Evolutionary conservation across 169 alveolate species (phyloP), one percentile per base, ranked within the genome.

Genomic region (Eimeria necatrix): DNA sequence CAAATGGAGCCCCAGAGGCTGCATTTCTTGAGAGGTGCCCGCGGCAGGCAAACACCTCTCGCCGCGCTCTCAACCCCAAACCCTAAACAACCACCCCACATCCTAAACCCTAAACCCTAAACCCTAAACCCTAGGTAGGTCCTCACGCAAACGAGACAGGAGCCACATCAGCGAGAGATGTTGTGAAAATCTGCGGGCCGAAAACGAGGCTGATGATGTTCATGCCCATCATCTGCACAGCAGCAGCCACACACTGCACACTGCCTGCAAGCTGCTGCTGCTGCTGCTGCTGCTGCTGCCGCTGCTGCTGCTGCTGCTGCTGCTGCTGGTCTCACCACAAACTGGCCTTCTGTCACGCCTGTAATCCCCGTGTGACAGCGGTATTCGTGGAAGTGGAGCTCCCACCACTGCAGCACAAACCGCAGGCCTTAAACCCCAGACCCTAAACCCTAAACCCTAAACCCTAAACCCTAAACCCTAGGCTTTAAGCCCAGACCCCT

Each of bases 181-280:
- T 68, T 12, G 78, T 68, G 80, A 86, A 86, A n/a, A 49, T 64
- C 9, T 86, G 84, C 10, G 93, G 84, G 24, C 93, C 93, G n/a
- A 86, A 86, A 16, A 86, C 49, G 22, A 53, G 81, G 12, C 56
- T 70, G 4, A 86, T 4, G 48, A 86, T 32, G 51, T 46, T 64
- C 93, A 86, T 49, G 49, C 93, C 93, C 83, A 86, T 86, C 70
- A 74, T 86, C 93, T 86, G 84, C 48, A 56, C 83, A 71, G 52
- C 83, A 71, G 83, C 83, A 71, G 14, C 83, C 4, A 48, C 83
- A 71, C 51, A 26, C 4, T n/a, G 49, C 83, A 48, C 16, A 20
- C 83, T 71, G 83, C 52, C 83, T 3, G 83, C 83, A 7, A 32
- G 83, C 83, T 5, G 20, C 83, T 48, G 73, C 83, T 71, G 53